Conservation (phyloP, 1,284 basidiomycete species). For the Taiwanofungus camphoratus region DNA sequence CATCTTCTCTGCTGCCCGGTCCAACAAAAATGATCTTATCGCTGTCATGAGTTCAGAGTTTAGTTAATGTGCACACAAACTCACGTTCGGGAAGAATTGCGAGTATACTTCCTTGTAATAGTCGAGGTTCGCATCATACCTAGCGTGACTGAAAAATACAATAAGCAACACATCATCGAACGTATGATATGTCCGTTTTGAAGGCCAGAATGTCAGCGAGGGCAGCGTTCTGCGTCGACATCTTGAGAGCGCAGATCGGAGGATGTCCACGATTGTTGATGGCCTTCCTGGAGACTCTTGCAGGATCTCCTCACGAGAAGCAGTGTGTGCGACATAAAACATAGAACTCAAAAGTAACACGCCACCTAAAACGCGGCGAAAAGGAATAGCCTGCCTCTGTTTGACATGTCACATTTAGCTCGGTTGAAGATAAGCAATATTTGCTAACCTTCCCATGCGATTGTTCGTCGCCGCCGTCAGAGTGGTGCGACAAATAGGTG, state of each 20-base stretch:
- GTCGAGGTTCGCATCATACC: slow-evolving; percentile 43
- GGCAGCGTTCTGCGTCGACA: slow-evolving; percentile 23
- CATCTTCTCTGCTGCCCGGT: slow-evolving; percentile 41
- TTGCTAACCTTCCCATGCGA: slow-evolving; percentile 14
- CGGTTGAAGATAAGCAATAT: background rate
- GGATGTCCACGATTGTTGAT: slow-evolving; percentile 5
- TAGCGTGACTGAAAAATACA: slow-evolving; percentile 46
- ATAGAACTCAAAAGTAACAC: background rate
- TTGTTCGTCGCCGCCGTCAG: slow-evolving; percentile 2
- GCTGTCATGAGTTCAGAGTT: background rate
- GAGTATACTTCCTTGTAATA: slow-evolving; percentile 40
- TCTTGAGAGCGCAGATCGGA: slow-evolving; percentile 6
- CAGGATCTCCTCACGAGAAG: background rate
- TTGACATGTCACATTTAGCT: slow-evolving; percentile 1
- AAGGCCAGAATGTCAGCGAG: slow-evolving; percentile 5
- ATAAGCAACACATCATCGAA: slow-evolving; percentile 41
- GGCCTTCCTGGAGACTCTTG: slow-evolving; percentile 2
- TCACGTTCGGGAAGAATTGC: slow-evolving; percentile 45
- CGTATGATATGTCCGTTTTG: slow-evolving; percentile 25
- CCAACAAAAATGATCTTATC: slow-evolving; percentile 46
- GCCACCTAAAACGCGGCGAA: slow-evolving; percentile 5
- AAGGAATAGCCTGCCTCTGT: slow-evolving; percentile 1
- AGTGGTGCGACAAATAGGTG: slow-evolving; percentile 10
- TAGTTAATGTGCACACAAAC: slow-evolving; percentile 10
- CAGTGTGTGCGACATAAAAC: slow-evolving; percentile 9